Evolutionary conservation across 495 filamentous ascomycete genomes (phyloP).

Genomic region (Neurospora discreta): DNA sequence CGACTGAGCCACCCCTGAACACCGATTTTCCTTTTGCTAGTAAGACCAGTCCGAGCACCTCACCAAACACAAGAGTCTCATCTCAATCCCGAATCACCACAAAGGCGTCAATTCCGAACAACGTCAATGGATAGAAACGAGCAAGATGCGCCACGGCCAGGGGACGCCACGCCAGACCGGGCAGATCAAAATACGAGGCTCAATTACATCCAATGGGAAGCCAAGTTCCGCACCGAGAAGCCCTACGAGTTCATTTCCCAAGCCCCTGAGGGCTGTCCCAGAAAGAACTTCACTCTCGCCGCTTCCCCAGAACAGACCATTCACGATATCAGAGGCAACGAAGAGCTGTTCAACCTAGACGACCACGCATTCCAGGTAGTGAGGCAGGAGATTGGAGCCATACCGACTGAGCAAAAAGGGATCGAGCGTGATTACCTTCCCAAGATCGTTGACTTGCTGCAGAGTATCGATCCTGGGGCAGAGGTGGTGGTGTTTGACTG

Average conservation of each 20-base stretch:
- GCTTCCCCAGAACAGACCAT: background rate
- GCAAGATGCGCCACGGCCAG: background rate
- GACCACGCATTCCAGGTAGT: background rate
- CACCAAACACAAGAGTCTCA: background rate
- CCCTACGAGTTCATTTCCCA: constrained; percentile 1
- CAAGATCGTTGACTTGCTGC: background rate
- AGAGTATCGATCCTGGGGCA: background rate
- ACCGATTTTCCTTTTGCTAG: background rate
- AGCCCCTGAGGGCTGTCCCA: background rate
- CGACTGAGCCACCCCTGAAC: background rate
- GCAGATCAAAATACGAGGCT: background rate
- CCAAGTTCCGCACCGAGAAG: background rate
- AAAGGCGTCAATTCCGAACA: background rate
- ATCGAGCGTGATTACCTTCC: background rate
- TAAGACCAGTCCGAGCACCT: background rate
- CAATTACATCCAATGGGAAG: constrained; percentile 1
- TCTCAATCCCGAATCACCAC: background rate
- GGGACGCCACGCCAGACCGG: background rate
- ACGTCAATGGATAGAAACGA: background rate
- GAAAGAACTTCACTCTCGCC: background rate
- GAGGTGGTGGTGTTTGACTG: constrained; percentile 1
- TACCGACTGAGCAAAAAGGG: background rate
- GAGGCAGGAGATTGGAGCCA: background rate
- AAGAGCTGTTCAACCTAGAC: background rate
- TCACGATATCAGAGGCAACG: background rate